Conservation (phyloP, 768 basidiomycete species). For the Tulasnella sp. region DNA sequence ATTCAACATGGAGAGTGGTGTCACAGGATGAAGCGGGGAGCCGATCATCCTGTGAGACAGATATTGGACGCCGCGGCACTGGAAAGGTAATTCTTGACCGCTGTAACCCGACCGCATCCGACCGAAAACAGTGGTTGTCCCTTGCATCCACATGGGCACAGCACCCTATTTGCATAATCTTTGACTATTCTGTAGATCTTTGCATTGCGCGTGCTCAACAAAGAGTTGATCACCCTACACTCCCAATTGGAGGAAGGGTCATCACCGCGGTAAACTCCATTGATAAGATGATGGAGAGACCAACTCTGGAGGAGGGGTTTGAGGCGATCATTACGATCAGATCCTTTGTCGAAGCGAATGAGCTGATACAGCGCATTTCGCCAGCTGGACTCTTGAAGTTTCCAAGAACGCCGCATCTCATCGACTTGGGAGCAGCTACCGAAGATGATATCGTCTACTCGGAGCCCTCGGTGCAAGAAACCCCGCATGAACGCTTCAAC, state of each 20-base stretch:
- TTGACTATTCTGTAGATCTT: slow-evolving; percentile 39
- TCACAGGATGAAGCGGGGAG: slow-evolving; percentile 42
- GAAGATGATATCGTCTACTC: slow-evolving; percentile 34
- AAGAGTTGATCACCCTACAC: slow-evolving; percentile 44
- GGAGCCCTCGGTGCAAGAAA: background rate
- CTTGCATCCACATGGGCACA: slow-evolving; percentile 36
- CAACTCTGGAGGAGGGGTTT: slow-evolving; percentile 41
- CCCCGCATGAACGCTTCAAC: slow-evolving; percentile 17
- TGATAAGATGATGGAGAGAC: slow-evolving; percentile 33
- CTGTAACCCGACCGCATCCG: slow-evolving; percentile 38
- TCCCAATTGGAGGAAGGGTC: slow-evolving; percentile 43
- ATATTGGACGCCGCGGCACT: slow-evolving; percentile 31
- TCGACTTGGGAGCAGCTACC: slow-evolving; percentile 45
- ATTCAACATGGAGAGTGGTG: slow-evolving; percentile 32
- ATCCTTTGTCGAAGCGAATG: slow-evolving; percentile 39
- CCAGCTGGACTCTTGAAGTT: slow-evolving; percentile 39
- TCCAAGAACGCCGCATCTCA: slow-evolving; percentile 46
- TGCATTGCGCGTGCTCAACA: slow-evolving; percentile 44
- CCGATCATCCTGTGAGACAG: slow-evolving; percentile 36
- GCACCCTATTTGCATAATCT: slow-evolving; percentile 39
- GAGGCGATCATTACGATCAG: slow-evolving; percentile 35
- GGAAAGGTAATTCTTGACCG: slow-evolving; percentile 39
- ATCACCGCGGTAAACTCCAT: slow-evolving; percentile 45
- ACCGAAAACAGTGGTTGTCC: slow-evolving; percentile 38
- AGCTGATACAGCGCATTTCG: slow-evolving; percentile 35